Conservation (phyloP, 2,329 filamentous ascomycete species). For the Cladosporium sp. region DNA sequence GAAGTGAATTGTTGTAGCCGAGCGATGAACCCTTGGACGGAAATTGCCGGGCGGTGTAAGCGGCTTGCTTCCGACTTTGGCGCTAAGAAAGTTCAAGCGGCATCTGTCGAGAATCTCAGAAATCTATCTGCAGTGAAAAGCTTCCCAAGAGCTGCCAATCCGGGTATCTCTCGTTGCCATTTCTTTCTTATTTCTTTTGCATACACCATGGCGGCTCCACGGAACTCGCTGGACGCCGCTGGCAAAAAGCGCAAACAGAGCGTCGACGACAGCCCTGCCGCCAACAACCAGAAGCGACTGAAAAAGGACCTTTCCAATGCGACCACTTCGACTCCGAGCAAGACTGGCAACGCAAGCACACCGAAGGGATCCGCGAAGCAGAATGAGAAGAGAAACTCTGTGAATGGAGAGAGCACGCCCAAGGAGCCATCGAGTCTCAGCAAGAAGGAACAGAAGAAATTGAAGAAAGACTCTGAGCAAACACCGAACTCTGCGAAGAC, state of each 20-base stretch:
- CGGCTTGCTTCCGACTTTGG: no score
- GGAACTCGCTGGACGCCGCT: constrained; percentile 5
- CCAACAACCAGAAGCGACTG: constrained; percentile 11
- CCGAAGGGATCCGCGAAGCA: constrained; percentile 6
- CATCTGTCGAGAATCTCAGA: no score
- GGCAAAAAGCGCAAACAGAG: constrained; percentile 13
- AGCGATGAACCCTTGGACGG: no score
- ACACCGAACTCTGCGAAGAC: constrained; percentile 4
- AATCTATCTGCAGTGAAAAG: no score
- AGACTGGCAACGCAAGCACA: neutral
- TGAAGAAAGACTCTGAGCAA: constrained; percentile 6
- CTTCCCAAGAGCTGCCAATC: no score
- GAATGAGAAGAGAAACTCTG: neutral
- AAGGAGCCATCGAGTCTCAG: constrained; percentile 6
- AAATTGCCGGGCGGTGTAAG: no score
- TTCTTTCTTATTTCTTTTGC: no score
- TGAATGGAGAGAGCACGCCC: neutral
- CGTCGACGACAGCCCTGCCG: constrained; percentile 11
- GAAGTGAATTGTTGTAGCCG: no score
- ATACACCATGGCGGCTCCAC: constrained; percentile 4
- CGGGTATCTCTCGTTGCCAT: no score
- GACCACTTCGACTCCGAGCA: constrained; percentile 1
- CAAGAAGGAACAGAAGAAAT: constrained; percentile 9
- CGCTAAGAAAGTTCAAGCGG: no score
- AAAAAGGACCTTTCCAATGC: constrained; percentile 9